Evolutionary conservation across 371 early-diverging fungal genomes (phyloP).

Genomic region (Fennellomyces sp.): DNA sequence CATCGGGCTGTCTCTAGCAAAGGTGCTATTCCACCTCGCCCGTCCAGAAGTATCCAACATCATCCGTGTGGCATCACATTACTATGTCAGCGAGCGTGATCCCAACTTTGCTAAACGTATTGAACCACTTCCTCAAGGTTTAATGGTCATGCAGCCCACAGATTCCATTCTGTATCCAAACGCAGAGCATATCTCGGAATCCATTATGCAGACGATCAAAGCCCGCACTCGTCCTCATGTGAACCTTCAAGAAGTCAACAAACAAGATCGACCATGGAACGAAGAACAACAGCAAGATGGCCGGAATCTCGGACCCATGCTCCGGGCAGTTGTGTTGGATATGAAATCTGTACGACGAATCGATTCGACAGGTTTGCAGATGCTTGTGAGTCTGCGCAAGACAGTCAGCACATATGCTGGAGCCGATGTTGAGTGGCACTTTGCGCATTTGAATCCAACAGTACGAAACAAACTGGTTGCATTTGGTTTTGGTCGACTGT

Average conservation of each 20-base stretch:
- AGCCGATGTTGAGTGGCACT: slow-evolving; percentile 26
- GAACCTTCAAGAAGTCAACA: background rate
- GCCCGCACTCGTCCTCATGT: slow-evolving; percentile 1
- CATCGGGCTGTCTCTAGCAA: slow-evolving; percentile 63
- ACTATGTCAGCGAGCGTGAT: slow-evolving; percentile 14
- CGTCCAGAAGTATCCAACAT: slow-evolving; percentile 59
- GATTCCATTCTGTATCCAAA: slow-evolving; percentile 24
- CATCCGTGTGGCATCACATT: slow-evolving; percentile 22
- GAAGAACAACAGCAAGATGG: background rate
- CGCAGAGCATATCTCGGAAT: slow-evolving; percentile 19
- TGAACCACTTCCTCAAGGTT: slow-evolving; percentile 13
- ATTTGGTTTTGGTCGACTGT: slow-evolving; percentile 14
- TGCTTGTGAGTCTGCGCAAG: slow-evolving; percentile 50
- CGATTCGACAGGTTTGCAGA: slow-evolving; percentile 77
- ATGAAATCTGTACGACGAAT: slow-evolving; percentile 71
- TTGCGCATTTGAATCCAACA: slow-evolving; percentile 4
- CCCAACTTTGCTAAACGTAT: slow-evolving; percentile 6
- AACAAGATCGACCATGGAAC: slow-evolving; percentile 12
- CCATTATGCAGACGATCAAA: slow-evolving; percentile 9
- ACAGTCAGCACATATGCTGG: slow-evolving; percentile 33
- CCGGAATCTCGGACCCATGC: slow-evolving; percentile 33
- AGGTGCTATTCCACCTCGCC: slow-evolving; percentile 71
- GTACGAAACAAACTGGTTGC: slow-evolving; percentile 7
- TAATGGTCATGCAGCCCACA: slow-evolving; percentile 16
- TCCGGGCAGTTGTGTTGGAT: slow-evolving; percentile 77